phyloP scores from a whole-genome alignment of 2,329 filamentous ascomycete genomes.

The Aspergillus flavus region DNA sequence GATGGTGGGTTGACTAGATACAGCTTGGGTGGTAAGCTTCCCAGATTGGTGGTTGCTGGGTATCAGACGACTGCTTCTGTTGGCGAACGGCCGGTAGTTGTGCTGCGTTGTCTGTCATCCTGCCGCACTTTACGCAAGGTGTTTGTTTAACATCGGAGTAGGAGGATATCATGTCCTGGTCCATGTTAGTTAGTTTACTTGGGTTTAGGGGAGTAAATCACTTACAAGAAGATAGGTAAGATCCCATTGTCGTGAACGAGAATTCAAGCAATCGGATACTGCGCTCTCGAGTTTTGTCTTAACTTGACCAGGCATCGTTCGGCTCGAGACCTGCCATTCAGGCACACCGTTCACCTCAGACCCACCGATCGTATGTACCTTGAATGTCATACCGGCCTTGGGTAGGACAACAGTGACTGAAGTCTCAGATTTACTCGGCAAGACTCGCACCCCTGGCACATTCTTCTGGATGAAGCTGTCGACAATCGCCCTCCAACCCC shows the following conservation, averaged over 20 bases:
- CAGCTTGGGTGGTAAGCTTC: conserved; percentile 40
- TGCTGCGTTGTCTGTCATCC: conserved; percentile 40
- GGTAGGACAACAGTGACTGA: conserved; percentile 33
- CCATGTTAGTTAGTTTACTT: conserved; percentile 4
- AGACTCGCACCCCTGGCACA: conserved; percentile 34
- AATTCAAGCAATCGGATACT: conserved; percentile 39
- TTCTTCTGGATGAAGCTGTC: conserved; percentile 32
- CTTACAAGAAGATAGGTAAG: conserved; percentile 43
- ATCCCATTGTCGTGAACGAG: conserved; percentile 41
- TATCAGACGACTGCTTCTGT: conserved; percentile 21
- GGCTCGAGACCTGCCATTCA: conserved; percentile 40
- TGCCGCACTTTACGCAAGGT: conserved; percentile 42
- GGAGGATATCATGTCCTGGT: conserved; percentile 46
- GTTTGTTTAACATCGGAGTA: conserved; percentile 45
- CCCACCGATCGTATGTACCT: conserved; percentile 29
- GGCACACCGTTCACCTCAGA: conserved; percentile 21
- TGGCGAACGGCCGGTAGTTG: conserved; percentile 44
- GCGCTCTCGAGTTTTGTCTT: conserved; percentile 37
- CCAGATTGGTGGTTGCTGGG: conserved; percentile 27
- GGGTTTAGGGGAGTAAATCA: conserved; percentile 2
- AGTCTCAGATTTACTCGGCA: conserved; percentile 25
- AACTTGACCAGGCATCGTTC: conserved; percentile 26
- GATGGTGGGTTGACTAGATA: conserved; percentile 4
- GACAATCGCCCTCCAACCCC: conserved; percentile 37
- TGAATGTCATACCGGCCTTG: conserved; percentile 39